phyloP scores from a whole-genome alignment of 495 filamentous ascomycete genomes.

The Aspergillus mulundensis region DNA sequence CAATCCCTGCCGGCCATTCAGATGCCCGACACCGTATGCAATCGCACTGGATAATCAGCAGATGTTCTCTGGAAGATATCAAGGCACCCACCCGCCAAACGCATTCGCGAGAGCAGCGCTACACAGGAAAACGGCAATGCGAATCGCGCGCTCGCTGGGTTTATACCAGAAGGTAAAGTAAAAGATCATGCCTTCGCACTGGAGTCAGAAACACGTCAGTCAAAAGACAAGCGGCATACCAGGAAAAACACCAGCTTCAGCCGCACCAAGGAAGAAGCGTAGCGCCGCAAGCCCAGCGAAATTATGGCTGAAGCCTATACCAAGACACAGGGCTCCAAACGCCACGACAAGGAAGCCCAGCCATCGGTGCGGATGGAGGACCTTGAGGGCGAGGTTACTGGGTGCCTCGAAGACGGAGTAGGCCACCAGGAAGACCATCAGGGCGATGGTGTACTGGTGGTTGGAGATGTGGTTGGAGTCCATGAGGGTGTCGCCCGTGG shows the following conservation, averaged over 20 bases:
- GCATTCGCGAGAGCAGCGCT: background rate
- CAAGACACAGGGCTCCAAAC: background rate
- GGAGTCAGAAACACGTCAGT: too few species aligned
- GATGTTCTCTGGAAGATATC: background rate
- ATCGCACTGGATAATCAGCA: constrained; percentile 40
- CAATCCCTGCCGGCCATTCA: constrained; percentile 57
- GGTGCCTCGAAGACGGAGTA: constrained; percentile 3
- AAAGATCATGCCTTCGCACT: too few species aligned
- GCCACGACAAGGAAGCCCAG: background rate
- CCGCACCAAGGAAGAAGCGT: background rate
- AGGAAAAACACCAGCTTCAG: constrained; percentile 1
- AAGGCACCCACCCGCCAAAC: background rate
- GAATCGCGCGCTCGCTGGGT: background rate
- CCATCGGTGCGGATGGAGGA: background rate
- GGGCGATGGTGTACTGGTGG: constrained; percentile 46
- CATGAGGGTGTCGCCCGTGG: constrained; percentile 56
- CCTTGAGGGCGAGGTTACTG: background rate
- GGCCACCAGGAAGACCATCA: constrained; percentile 3
- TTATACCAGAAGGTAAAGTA: constrained; percentile 2
- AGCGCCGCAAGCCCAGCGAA: background rate
- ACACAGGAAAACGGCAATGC: background rate
- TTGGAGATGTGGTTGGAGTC: constrained; percentile 57
- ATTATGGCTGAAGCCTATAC: background rate
- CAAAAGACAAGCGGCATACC: too few species aligned
- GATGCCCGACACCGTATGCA: constrained; percentile 60